Evolutionary conservation across 345 rosid species (phyloP), one percentile per base, ranked within the genome.

Genomic region (Populus nigra): DNA sequence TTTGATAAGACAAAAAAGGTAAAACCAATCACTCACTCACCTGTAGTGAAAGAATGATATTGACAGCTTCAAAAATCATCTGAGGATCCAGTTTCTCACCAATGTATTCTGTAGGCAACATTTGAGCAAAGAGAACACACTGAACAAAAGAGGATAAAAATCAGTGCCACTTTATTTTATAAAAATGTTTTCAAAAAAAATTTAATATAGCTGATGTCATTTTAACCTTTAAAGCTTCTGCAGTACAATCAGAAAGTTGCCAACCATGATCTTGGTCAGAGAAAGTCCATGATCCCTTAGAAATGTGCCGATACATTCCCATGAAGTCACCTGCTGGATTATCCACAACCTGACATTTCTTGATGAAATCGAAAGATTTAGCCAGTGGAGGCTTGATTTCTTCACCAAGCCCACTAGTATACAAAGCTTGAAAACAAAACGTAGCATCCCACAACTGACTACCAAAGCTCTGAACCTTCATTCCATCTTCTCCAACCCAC

Each of bases 361-460:
- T 86, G 7, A 86, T 68, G 78, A 82, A 88, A 43, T 82, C 84
- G 27, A 82, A 74, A 7, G 80, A 88, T 70, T 71, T 90, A 43
- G 70, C 79, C 13, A 88, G 77, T 16, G 75, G 71, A 12, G 81
- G 82, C 47, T 70, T 71, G 27, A 84, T 72, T 63, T 90, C 93
- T 75, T 77, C 79, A 0, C 38, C 68, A 29, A 86, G 74, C 68
- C 84, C 76, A 53, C 83, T 63, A n/a, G 88, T 88, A 33, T 82
- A 83, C 69, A 90, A 33, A 25, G 90, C 91, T 79, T 88, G 88
- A 62, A 87, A 57, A 2, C 83, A 68, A 1, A 91, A 74, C 27
- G 75, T 77, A 43, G 92, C 79, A 77, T 91, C 93, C 96, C 96
- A 91, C 16, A 68, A 35, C 72, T 91, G 93, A 79, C 96, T 85